phyloP scores from a whole-genome alignment of 371 early-diverging fungal genomes.

The Mucor ambiguus region DNA sequence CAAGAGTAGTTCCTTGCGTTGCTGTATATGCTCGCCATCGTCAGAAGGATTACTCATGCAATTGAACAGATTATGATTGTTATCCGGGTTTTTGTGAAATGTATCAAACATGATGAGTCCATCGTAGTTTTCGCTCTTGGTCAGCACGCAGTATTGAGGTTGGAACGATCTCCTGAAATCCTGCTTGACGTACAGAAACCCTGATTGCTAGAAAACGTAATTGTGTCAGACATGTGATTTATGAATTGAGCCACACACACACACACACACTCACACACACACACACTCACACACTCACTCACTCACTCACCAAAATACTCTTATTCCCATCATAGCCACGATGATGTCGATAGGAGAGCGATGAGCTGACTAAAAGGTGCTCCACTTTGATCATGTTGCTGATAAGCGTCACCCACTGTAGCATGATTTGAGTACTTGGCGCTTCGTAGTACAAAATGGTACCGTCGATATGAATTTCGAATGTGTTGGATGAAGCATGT shows the following conservation, averaged over 20 bases:
- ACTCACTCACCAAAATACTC: slow-evolving; percentile 11
- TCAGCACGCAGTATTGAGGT: slow-evolving; percentile 13
- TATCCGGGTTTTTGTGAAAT: not conserved
- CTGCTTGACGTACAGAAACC: slow-evolving; percentile 22
- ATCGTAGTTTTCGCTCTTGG: slow-evolving; percentile 6
- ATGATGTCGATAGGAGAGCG: not conserved
- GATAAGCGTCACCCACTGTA: slow-evolving; percentile 23
- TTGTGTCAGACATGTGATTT: not conserved
- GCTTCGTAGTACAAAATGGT: slow-evolving; percentile 17
- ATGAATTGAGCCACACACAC: not conserved
- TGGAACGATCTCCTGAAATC: slow-evolving; percentile 5
- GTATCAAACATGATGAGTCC: slow-evolving; percentile 23
- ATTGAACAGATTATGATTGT: not conserved
- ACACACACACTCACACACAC: not conserved
- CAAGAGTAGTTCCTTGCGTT: not conserved
- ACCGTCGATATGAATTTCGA: not conserved
- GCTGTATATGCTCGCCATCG: not conserved
- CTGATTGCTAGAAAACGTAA: slow-evolving; percentile 12
- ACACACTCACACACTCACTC: not conserved
- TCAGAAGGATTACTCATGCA: not conserved
- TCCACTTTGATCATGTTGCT: not conserved
- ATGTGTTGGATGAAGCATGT: not conserved
- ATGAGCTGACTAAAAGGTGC: not conserved
- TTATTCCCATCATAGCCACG: not conserved
- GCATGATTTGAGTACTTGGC: slow-evolving; percentile 19